Evolutionary conservation across 75 land plant genomes (phyloP).

Genomic region (Sequoia sempervirens): DNA sequence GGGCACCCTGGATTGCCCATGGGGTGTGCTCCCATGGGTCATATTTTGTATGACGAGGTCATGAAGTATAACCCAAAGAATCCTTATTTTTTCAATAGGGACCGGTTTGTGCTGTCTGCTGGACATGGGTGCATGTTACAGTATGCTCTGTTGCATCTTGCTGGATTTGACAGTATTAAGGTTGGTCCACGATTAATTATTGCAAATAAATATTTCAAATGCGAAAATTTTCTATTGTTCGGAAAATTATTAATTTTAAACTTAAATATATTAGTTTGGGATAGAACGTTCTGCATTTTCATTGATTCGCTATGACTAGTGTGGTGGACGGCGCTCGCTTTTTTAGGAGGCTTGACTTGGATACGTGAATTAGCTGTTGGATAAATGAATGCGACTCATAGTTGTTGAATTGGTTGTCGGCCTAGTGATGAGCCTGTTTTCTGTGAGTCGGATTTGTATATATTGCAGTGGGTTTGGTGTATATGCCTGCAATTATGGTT

Average conservation of each 20-base stretch:
- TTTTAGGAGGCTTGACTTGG: not conserved
- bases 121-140: constrained; percentile 99
- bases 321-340: not conserved
- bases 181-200: constrained; percentile 20
- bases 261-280: not conserved
- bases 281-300: not conserved
- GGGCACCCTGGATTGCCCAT: constrained; percentile 98
- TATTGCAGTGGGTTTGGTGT: not conserved
- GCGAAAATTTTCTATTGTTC: not conserved
- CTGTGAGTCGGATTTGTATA: too few species aligned
- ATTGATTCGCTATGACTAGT: not conserved
- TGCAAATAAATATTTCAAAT: not conserved
- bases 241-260: not conserved
- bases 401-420: not conserved
- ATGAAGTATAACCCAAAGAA: constrained; percentile 92
- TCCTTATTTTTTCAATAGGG: constrained; percentile 88
- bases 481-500: not conserved
- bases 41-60: constrained; percentile 86
- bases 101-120: constrained; percentile 89
- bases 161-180: constrained; percentile 85
- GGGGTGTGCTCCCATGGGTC: constrained; percentile 98
- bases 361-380: too few species aligned
- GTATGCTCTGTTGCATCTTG: constrained; percentile 90
- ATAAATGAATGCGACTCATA: not conserved
- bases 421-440: too few species aligned